Conservation (phyloP, 768 basidiomycete genomes). For the Leccinellum luteum region DNA sequence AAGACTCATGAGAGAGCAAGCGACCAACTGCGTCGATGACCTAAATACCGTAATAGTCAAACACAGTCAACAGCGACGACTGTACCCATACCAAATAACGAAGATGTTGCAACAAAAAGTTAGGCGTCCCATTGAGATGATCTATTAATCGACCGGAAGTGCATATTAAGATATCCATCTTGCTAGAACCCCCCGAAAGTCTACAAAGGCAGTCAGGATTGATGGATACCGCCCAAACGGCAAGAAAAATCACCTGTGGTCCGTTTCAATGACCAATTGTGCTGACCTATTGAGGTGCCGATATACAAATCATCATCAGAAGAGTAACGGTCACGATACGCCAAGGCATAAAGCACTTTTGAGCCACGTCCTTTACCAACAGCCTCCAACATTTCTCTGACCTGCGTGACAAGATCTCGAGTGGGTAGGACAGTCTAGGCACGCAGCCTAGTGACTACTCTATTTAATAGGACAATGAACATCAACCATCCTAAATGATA, state of each 20-base stretch:
- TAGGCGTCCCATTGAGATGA: conserved; percentile 82
- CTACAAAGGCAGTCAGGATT: conserved; percentile 34
- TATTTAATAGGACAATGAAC: conserved; percentile 44
- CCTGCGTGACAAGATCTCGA: conserved; percentile 88
- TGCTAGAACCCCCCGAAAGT: conserved; percentile 82
- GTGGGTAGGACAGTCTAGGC: conserved; percentile 92
- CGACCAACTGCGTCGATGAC: conserved; percentile 98
- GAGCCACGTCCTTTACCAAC: conserved; percentile 82
- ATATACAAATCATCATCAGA: conserved; percentile 37
- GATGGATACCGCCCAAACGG: neutral
- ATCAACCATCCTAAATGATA: neutral
- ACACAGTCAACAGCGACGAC: neutral
- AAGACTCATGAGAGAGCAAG: conserved; percentile 75
- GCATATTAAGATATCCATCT: conserved; percentile 90
- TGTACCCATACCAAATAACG: conserved; percentile 78
- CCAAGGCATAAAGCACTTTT: conserved; percentile 48
- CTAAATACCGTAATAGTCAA: conserved; percentile 38
- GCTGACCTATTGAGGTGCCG: conserved; percentile 86
- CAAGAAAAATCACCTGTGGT: conserved; percentile 42
- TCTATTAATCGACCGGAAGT: conserved; percentile 96
- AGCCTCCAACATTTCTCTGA: conserved; percentile 87
- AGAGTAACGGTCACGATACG: neutral
- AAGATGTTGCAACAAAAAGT: conserved; percentile 91
- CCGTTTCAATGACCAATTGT: conserved; percentile 65
- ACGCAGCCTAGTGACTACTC: conserved; percentile 79